Conservation (phyloP, 768 basidiomycete genomes). For the Tulasnella sp. region DNA sequence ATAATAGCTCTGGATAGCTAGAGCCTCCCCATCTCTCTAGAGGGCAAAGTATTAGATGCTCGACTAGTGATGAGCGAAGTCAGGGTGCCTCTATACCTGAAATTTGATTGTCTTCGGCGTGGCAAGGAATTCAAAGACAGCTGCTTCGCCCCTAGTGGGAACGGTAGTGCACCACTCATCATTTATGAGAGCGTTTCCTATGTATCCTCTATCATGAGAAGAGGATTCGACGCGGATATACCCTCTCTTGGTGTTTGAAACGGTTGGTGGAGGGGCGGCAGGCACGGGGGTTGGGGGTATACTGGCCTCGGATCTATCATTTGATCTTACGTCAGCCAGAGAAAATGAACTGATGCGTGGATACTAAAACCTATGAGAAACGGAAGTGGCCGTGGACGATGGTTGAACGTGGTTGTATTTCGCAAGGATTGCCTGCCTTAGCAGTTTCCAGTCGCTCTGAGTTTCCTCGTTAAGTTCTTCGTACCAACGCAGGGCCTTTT, state of each 20-base stretch:
- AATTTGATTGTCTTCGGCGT: background rate
- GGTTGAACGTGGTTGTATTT: background rate
- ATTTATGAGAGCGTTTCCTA: background rate
- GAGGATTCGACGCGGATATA: background rate
- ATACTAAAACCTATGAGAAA: background rate
- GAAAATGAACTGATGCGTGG: background rate
- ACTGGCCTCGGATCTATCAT: background rate
- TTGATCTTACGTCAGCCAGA: background rate
- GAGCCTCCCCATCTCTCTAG: background rate
- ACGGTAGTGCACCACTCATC: background rate
- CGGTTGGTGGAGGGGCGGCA: background rate
- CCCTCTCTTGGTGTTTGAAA: background rate
- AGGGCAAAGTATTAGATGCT: no score
- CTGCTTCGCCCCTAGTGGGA: background rate
- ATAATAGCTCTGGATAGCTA: background rate
- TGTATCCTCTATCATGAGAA: background rate
- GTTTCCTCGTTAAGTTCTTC: background rate
- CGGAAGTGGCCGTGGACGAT: background rate
- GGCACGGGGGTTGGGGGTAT: background rate
- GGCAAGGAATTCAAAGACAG: background rate
- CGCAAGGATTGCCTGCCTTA: background rate
- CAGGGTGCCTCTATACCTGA: no score
- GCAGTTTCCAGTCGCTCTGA: background rate
- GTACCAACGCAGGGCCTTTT: background rate
- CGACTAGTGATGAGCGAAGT: no score